Conservation (phyloP, 2,329 filamentous ascomycete genomes). For the Botrytis elliptica region DNA sequence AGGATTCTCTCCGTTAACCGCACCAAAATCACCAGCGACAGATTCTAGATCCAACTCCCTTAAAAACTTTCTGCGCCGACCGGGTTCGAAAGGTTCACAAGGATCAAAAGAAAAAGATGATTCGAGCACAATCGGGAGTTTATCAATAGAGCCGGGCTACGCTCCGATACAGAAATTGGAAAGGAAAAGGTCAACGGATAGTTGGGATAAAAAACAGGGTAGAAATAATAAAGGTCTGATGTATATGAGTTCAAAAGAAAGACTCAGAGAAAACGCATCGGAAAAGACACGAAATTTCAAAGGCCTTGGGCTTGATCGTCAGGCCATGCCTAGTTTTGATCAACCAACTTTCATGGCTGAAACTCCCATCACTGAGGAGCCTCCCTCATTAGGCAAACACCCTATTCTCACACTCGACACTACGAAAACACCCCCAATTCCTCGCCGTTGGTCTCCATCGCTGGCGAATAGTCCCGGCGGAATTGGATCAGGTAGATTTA, state of each 20-base stretch:
- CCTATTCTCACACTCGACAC: constrained; percentile 8
- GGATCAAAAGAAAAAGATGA: constrained; percentile 56
- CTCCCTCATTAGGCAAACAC: constrained; percentile 16
- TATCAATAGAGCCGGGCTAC: constrained; percentile 60
- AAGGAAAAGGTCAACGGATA: constrained; percentile 57
- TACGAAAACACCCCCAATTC: neutral
- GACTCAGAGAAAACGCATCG: constrained; percentile 59
- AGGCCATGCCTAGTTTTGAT: constrained; percentile 32
- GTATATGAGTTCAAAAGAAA: constrained; percentile 73
- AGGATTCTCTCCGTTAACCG: constrained; percentile 70
- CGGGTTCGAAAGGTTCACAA: constrained; percentile 58
- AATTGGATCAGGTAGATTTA: constrained; percentile 46
- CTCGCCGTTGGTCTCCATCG: constrained; percentile 14
- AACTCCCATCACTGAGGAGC: constrained; percentile 50
- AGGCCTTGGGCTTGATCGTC: constrained; percentile 37
- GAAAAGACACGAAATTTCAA: constrained; percentile 55
- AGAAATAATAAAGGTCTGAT: constrained; percentile 59
- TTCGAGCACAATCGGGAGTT: constrained; percentile 60
- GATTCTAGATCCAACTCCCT: constrained; percentile 45
- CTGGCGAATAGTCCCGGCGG: constrained; percentile 31
- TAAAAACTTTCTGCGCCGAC: constrained; percentile 60
- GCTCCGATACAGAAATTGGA: constrained; percentile 50
- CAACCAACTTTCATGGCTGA: constrained; percentile 40
- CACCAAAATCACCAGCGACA: constrained; percentile 51
- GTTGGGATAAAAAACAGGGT: constrained; percentile 58